These are phyloP conservation scores for Cyberlindnera bimundalis DNA, from an alignment of 805 yeast species.

Conservation along the genomic window DNA sequence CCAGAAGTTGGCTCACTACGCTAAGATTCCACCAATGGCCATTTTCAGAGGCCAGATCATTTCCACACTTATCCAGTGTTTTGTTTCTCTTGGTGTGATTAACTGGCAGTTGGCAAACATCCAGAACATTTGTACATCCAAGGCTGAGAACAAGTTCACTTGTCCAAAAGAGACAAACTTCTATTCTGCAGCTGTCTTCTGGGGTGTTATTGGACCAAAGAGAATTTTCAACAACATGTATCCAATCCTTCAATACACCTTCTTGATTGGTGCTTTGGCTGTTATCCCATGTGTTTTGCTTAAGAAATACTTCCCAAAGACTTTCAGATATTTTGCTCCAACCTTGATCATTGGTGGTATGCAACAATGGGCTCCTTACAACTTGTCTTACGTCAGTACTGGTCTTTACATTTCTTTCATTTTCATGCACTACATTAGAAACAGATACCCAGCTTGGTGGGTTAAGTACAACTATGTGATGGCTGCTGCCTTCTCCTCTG, in stretches of 20 bases:
- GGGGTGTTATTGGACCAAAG: constrained; percentile 54
- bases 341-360: constrained; percentile 49
- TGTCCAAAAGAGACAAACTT: constrained; percentile 36
- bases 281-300: constrained; percentile 30
- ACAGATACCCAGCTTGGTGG: constrained; percentile 50
- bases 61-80: constrained; percentile 30
- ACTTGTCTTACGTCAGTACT: constrained; percentile 36
- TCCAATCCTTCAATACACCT: constrained; percentile 61
- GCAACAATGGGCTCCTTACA: constrained; percentile 46
- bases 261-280: constrained; percentile 48
- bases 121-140: constrained; percentile 32
- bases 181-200: constrained; percentile 38
- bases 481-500: constrained; percentile 54
- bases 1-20: constrained; percentile 40
- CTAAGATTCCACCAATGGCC: constrained; percentile 57
- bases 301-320: constrained; percentile 24
- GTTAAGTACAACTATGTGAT: constrained; percentile 45
- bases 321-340: constrained; percentile 41
- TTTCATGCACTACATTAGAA: constrained; percentile 41
- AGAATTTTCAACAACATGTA: constrained; percentile 53
- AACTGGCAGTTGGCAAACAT: constrained; percentile 34
- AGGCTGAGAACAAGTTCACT: constrained; percentile 37
- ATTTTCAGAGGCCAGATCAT: constrained; percentile 46
- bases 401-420: constrained; percentile 31
- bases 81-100: constrained; percentile 31